Evolutionary conservation across 2,329 filamentous ascomycete species (phyloP).

Genomic region (Cytospora piceae): DNA sequence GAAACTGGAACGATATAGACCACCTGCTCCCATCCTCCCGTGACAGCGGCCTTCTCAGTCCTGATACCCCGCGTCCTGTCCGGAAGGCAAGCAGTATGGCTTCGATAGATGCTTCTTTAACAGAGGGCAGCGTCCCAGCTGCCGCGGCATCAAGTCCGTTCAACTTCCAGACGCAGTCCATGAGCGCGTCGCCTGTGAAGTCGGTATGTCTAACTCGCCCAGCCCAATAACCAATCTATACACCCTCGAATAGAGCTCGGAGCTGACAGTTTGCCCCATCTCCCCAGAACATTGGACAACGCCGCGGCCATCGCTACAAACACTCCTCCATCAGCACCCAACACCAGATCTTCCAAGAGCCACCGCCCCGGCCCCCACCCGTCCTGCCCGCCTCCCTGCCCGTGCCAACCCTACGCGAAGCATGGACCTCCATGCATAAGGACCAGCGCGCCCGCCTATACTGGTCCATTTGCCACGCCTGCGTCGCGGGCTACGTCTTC

Average conservation of each 20-base stretch:
- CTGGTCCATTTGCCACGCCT: conserved; percentile 89
- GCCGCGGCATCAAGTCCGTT: conserved; percentile 67
- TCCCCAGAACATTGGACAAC: conserved; percentile 83
- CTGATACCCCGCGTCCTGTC: conserved; percentile 35
- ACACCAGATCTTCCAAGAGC: conserved; percentile 96
- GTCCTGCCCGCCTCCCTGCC: conserved; percentile 90
- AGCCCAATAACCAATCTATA: background rate
- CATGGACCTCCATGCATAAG: conserved; percentile 84
- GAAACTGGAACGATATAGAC: conserved; percentile 31
- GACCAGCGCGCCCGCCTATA: conserved; percentile 82
- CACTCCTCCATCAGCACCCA: conserved; percentile 87
- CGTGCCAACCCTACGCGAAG: conserved; percentile 86
- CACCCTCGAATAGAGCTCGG: background rate
- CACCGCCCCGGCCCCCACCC: conserved; percentile 80
- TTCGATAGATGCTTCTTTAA: conserved; percentile 37
- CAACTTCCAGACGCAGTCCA: conserved; percentile 87
- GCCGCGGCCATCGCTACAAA: conserved; percentile 96
- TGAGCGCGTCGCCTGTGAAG: conserved; percentile 76
- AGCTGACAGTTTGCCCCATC: conserved; percentile 22
- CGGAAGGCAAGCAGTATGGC: conserved; percentile 42
- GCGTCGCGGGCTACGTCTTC: conserved; percentile 82
- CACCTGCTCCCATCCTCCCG: conserved; percentile 18
- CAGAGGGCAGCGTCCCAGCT: conserved; percentile 32
- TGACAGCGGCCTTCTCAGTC: conserved; percentile 35
- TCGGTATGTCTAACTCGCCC: conserved; percentile 58